A percentile compares a stretch with the other conserved stretches of the same genome.
phyloP scores from a whole-genome alignment of 306 rosid genomes.

The Ziziphus jujuba region DNA sequence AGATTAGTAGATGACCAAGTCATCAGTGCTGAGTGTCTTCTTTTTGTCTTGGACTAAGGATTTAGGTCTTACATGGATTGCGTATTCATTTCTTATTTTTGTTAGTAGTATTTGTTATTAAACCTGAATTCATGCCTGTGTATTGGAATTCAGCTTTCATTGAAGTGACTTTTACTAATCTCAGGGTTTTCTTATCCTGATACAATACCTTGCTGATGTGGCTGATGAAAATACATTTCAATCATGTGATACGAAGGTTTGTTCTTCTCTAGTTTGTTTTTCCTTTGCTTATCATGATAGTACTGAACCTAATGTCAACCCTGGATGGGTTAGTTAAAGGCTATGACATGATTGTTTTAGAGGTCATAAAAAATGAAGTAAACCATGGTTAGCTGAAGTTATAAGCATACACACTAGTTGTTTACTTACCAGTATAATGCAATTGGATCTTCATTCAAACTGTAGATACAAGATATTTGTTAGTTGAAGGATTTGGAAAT shows the following conservation, averaged over 20 bases:
- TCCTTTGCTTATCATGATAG: conserved; percentile 6
- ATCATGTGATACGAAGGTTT: conserved; percentile 51
- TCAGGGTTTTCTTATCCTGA: conserved; percentile 64
- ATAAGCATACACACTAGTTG: too few species aligned
- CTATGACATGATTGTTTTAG: not conserved
- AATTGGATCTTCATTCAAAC: too few species aligned
- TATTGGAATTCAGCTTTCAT: conserved; percentile 7
- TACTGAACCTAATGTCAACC: not conserved
- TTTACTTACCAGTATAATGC: too few species aligned
- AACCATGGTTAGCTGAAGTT: too few species aligned
- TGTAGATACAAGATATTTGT: too few species aligned
- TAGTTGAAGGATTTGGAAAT: too few species aligned
- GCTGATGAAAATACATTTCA: conserved; percentile 39
- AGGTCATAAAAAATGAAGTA: not conserved
- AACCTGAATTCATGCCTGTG: not conserved
- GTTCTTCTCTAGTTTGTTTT: conserved; percentile 18
- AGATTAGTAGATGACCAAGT: not conserved
- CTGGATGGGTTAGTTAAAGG: not conserved
- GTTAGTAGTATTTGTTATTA: not conserved
- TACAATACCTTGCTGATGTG: conserved; percentile 58
- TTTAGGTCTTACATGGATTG: not conserved
- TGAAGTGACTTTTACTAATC: conserved; percentile 12
- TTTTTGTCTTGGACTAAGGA: not conserved
- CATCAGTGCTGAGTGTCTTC: not conserved
- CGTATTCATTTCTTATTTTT: not conserved